A percentile compares a stretch with the other conserved stretches of the same genome.
phyloP scores from a whole-genome alignment of 1,284 basidiomycete genomes.

The Austroboletus niveus region DNA sequence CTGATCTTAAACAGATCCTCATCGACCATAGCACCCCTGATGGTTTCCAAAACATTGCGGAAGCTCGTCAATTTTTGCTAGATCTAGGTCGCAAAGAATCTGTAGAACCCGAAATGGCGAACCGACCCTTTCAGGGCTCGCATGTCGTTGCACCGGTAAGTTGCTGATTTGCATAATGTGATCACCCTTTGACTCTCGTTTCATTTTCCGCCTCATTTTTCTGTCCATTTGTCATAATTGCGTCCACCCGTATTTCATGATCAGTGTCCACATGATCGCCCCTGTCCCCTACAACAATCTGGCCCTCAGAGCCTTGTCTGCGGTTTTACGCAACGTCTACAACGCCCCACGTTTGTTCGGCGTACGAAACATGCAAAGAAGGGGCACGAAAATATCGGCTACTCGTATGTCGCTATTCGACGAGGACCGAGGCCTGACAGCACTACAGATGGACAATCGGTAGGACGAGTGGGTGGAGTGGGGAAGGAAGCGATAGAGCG shows the following conservation, averaged over 20 bases:
- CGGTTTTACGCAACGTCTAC: slow-evolving; percentile 84
- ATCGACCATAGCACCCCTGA: slow-evolving; percentile 80
- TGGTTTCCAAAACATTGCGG: slow-evolving; percentile 82
- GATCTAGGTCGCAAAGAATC: slow-evolving; percentile 60
- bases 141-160: slow-evolving; percentile 83
- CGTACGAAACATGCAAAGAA: slow-evolving; percentile 81
- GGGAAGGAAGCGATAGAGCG: slow-evolving; percentile 40
- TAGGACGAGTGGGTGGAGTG: slow-evolving; percentile 69
- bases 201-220: slow-evolving; percentile 9
- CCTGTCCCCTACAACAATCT: slow-evolving; percentile 72
- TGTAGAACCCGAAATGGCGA: slow-evolving; percentile 42
- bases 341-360: slow-evolving; percentile 83
- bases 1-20: slow-evolving; percentile 55
- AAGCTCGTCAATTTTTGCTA: slow-evolving; percentile 80
- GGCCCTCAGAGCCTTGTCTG: slow-evolving; percentile 59
- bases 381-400: slow-evolving; percentile 84
- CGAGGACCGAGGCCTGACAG: slow-evolving; percentile 67
- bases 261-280: slow-evolving; percentile 89
- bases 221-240: slow-evolving; percentile 13
- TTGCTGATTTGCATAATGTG: slow-evolving; percentile 9
- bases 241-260: slow-evolving; percentile 16
- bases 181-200: slow-evolving; percentile 3
- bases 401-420: slow-evolving; percentile 89
- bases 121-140: slow-evolving; percentile 48
- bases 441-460: slow-evolving; percentile 23